Conservation (phyloP, 2,329 filamentous ascomycete genomes). For the Teratosphaeria viscida region DNA sequence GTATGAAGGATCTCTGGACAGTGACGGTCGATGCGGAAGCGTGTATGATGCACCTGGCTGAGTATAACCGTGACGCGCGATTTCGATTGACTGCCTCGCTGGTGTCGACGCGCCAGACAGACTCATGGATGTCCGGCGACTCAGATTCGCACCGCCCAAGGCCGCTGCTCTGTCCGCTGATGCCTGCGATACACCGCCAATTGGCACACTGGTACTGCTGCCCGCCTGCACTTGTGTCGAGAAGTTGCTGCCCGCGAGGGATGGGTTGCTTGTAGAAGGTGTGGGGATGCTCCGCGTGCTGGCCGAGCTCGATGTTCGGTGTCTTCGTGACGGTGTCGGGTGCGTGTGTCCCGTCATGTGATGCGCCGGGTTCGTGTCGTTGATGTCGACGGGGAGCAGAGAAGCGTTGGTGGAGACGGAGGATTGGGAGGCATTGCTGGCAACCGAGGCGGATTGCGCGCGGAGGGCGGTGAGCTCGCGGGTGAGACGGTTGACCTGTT, state of each 20-base stretch:
- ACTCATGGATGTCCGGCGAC: conserved; percentile 23
- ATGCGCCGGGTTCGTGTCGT: conserved; percentile 38
- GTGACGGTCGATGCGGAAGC: conserved; percentile 23
- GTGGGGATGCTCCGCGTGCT: conserved; percentile 19
- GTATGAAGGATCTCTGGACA: conserved; percentile 22
- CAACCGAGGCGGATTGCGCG: conserved; percentile 51
- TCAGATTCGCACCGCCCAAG: conserved; percentile 15
- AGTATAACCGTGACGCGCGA: conserved; percentile 8
- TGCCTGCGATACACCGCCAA: conserved; percentile 24
- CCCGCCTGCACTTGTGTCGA: conserved; percentile 14
- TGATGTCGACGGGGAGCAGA: conserved; percentile 31
- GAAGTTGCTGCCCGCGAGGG: conserved; percentile 2
- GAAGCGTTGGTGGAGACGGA: conserved; percentile 42
- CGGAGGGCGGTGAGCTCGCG: conserved; percentile 81
- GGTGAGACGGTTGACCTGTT: conserved; percentile 80
- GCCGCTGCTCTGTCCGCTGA: conserved; percentile 26
- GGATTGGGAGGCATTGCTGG: conserved; percentile 45
- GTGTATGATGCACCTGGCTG: conserved; percentile 9
- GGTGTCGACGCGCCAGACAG: conserved; percentile 26
- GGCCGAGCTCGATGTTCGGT: conserved; percentile 27
- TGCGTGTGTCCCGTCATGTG: conserved; percentile 39
- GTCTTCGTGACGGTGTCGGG: conserved; percentile 44
- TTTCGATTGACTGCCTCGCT: conserved; percentile 22
- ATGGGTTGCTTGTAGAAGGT: conserved; percentile 9
- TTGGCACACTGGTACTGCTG: conserved; percentile 9